Conservation (phyloP, 179 eudicot species). For the Beta macrorhiza region DNA sequence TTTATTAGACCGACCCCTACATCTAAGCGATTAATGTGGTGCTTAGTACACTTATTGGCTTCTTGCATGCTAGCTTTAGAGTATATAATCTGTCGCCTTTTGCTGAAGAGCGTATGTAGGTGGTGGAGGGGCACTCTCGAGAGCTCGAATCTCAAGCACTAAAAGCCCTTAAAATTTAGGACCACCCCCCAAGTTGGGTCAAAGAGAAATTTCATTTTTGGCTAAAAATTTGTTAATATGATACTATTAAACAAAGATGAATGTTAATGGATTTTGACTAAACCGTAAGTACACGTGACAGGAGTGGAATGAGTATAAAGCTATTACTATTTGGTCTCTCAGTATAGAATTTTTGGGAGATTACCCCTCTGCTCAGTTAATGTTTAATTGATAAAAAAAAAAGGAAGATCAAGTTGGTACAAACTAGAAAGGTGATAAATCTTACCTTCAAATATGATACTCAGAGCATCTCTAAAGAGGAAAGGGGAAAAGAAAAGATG, state of each 20-base stretch:
- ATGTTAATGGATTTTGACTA: background rate
- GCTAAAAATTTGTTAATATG: background rate
- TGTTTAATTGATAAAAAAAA: background rate
- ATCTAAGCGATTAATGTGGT: conserved; percentile 18
- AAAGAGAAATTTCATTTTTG: background rate
- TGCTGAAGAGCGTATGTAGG: conserved; percentile 7
- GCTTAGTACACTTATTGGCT: background rate
- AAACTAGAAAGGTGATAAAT: conserved; percentile 24
- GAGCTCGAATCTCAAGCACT: conserved; percentile 32
- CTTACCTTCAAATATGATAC: conserved; percentile 10
- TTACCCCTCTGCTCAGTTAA: background rate
- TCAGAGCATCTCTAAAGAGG: conserved; percentile 31
- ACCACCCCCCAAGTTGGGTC: conserved; percentile 21
- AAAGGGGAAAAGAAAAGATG: background rate
- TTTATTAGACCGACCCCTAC: background rate
- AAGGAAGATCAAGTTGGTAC: background rate
- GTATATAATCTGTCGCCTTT: conserved; percentile 17
- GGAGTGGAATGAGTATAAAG: conserved; percentile 9
- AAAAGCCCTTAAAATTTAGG: conserved; percentile 17
- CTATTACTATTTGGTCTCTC: background rate
- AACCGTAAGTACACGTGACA: conserved; percentile 17
- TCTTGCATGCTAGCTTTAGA: background rate
- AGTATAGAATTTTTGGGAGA: conserved; percentile 21
- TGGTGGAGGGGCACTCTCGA: conserved; percentile 31
- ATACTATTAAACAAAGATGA: background rate